phyloP scores from a whole-genome alignment of 2,329 filamentous ascomycete species.

The Aspergillus texensis region DNA sequence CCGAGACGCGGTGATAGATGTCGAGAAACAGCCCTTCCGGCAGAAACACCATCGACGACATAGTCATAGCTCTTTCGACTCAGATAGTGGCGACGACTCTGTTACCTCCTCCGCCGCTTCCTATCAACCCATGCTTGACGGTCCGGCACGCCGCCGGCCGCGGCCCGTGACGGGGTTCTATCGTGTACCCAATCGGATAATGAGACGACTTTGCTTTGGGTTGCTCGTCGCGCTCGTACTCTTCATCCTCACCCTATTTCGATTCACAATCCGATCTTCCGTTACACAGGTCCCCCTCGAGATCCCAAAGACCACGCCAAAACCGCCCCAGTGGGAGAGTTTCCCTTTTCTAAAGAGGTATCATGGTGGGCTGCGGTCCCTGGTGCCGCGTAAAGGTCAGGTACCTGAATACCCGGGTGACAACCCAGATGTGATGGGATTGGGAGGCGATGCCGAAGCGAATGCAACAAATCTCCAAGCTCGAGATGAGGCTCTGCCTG shows the following conservation, averaged over 20 bases:
- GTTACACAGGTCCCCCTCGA: constrained; percentile 34
- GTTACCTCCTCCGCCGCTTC: constrained; percentile 55
- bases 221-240: constrained; percentile 71
- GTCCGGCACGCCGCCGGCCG: constrained; percentile 36
- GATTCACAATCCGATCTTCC: constrained; percentile 63
- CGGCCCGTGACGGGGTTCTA: constrained; percentile 51
- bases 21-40: constrained; percentile 35
- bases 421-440: constrained; percentile 58
- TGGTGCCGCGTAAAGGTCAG: constrained; percentile 69
- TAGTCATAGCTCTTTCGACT: constrained; percentile 29
- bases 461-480: constrained; percentile 28
- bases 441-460: constrained; percentile 41
- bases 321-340: constrained; percentile 76
- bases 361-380: constrained; percentile 78
- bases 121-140: constrained; percentile 46
- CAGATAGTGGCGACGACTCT: constrained; percentile 33
- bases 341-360: constrained; percentile 87
- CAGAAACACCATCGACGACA: constrained; percentile 24
- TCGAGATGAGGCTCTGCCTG: constrained; percentile 34
- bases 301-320: constrained; percentile 61
- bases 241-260: constrained; percentile 75
- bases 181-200: constrained; percentile 70
- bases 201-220: constrained; percentile 75
- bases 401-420: constrained; percentile 77
- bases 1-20: constrained; percentile 30